Conservation (phyloP, 129 eudicot species). For the Smallanthus sonchifolius region DNA sequence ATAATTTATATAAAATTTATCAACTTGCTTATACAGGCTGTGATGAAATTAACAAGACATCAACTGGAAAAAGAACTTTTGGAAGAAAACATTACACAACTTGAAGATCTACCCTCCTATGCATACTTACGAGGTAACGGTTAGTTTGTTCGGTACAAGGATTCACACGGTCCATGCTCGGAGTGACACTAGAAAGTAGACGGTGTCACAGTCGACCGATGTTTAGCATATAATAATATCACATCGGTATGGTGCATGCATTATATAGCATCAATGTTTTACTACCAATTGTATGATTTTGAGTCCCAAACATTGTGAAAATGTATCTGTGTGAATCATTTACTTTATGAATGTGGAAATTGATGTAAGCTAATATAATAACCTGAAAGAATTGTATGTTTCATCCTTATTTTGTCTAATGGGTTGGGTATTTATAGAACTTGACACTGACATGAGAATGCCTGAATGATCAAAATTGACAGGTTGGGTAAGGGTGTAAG, state of each 20-base stretch:
- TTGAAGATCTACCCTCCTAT: conserved; percentile 90
- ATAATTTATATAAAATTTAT: neutral
- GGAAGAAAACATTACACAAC: conserved; percentile 60
- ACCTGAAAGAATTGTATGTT: conserved; percentile 10
- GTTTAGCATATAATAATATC: conserved; percentile 18
- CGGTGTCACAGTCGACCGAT: neutral
- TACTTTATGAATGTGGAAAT: conserved; percentile 17
- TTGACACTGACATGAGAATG: neutral
- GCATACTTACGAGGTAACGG: conserved; percentile 48
- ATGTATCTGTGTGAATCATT: conserved; percentile 7
- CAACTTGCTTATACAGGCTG: conserved; percentile 46
- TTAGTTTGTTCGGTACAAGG: conserved; percentile 12
- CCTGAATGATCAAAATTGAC: neutral
- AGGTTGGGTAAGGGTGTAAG: too few species aligned
- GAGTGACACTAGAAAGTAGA: conserved; percentile 17
- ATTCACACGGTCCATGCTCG: conserved; percentile 10
- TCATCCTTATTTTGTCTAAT: neutral
- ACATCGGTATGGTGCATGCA: conserved; percentile 16
- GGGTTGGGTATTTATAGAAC: neutral
- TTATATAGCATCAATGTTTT: neutral
- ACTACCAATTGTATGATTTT: neutral
- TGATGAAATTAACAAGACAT: conserved; percentile 92
- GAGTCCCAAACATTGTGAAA: conserved; percentile 1
- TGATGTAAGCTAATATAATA: conserved; percentile 4
- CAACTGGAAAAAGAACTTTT: conserved; percentile 90